Base-by-base conservation (phyloP, 2,329 filamentous ascomycete genomes). In the Colletotrichum spinosum region DNA sequence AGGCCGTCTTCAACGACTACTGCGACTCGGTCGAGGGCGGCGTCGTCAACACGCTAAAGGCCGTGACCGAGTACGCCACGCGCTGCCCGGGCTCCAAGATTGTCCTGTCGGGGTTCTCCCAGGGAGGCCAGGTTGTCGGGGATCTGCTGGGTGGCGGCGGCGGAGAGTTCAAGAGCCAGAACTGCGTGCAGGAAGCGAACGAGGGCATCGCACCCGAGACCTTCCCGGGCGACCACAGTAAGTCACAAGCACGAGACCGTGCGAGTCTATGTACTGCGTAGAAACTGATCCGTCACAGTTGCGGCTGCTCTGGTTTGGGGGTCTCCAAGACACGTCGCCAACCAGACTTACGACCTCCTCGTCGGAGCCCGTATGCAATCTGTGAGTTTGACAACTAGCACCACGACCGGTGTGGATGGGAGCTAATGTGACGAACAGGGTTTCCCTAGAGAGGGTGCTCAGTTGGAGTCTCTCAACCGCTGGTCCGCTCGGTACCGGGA, bases 21-120 rank as follows among this genome's bases (percentile, higher is more conserved):
- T 61, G 58, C 52, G 48, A 48, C 48, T 42, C 53, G 15, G 33
- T 62, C 35, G 71, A 72, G n/a, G 74, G 76, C 45, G 79, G 79
- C 4, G 70, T 73, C 12, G 68, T 67, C 52, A 76, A 75, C 55
- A 77, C 77, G 4, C 57, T 75, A 33, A 54, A 60, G 9, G 77
- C 81, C 69, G 78, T 82, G 61, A 73, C 72, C 6, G 74, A 72
- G 0, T 81, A 81, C 68, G 75, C 75, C 67, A 68, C 74, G 65
- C 71, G 71, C 12, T 81, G 79, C 65, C 79, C 79, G 17, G 67
- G 77, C 38, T 62, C 76, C 17, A 78, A 75, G 64, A 73, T 81
- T 15, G 77, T 81, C 13, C 60, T 81, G 35, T 77, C 75, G 60
- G 79, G 79, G 0, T 81, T 79, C 68, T 78, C 76, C 2, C 76